phyloP scores from a whole-genome alignment of 106 monocot genomes.

The Hemerocallis citrina region DNA sequence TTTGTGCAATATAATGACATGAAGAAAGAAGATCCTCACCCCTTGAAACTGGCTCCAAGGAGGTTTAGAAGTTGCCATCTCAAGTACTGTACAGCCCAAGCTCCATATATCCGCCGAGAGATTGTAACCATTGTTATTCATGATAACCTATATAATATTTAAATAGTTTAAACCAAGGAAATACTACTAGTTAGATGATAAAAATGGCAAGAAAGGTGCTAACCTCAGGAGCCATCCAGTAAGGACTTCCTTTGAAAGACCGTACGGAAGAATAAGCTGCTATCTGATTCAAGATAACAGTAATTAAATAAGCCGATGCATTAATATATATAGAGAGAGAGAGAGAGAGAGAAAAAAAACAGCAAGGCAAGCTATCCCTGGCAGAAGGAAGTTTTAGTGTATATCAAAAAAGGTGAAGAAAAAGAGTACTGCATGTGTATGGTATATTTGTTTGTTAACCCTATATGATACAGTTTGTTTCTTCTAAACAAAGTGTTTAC shows the following conservation, averaged over 20 bases:
- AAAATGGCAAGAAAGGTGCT: constrained; percentile 3
- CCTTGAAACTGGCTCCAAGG: constrained; percentile 87
- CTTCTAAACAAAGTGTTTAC: too few relatives aligned
- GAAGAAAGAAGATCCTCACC: constrained; percentile 32
- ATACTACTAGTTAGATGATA: too few relatives aligned
- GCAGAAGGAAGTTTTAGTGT: too few relatives aligned
- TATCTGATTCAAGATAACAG: constrained; percentile 47
- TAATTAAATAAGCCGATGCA: not conserved
- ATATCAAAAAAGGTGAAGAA: too few relatives aligned
- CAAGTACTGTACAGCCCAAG: constrained; percentile 91
- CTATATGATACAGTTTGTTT: too few relatives aligned
- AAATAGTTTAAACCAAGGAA: not conserved
- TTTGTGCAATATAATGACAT: not conserved
- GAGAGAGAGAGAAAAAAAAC: not conserved
- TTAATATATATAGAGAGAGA: too few relatives aligned
- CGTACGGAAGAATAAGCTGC: constrained; percentile 65
- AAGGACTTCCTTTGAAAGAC: constrained; percentile 97
- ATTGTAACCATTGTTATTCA: constrained; percentile 76
- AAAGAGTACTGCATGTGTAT: too few relatives aligned
- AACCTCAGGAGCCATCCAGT: constrained; percentile 99
- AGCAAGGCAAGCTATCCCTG: too few relatives aligned
- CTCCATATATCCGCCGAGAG: constrained; percentile 97
- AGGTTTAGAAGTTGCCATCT: constrained; percentile 94
- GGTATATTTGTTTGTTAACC: too few relatives aligned
- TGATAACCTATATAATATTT: constrained; percentile 61